These are phyloP conservation scores for Fusarium nurragi DNA, from an alignment of 2,329 filamentous ascomycete genomes.

Conservation along the genomic window DNA sequence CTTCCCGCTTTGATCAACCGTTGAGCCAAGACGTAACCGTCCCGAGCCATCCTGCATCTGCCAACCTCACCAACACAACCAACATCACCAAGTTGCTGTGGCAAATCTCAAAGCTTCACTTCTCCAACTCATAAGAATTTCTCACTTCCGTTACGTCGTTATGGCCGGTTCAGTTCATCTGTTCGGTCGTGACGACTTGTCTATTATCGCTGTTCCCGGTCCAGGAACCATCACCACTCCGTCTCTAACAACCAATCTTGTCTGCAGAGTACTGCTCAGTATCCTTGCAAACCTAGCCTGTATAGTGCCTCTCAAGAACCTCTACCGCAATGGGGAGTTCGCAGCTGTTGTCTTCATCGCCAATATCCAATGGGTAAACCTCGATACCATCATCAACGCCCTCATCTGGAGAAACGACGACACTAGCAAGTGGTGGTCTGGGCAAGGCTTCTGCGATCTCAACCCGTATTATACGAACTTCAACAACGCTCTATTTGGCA, in stretches of 20 bases:
- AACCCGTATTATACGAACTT: slow-evolving; percentile 60
- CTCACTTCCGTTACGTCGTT: not conserved
- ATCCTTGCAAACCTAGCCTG: slow-evolving; percentile 57
- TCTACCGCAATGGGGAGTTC: slow-evolving; percentile 64
- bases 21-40: slow-evolving; percentile 32
- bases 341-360: slow-evolving; percentile 61
- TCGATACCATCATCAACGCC: slow-evolving; percentile 59
- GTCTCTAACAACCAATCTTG: slow-evolving; percentile 56
- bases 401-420: slow-evolving; percentile 65
- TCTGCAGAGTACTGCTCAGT: slow-evolving; percentile 59
- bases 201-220: slow-evolving; percentile 37
- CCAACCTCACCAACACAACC: slow-evolving; percentile 14
- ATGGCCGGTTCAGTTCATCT: slow-evolving; percentile 33
- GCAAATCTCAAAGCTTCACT: not conserved
- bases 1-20: slow-evolving; percentile 27
- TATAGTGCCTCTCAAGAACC: slow-evolving; percentile 61
- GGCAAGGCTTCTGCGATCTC: slow-evolving; percentile 64
- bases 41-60: slow-evolving; percentile 6
- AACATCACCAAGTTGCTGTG: slow-evolving; percentile 16
- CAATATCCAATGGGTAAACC: slow-evolving; percentile 58
- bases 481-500: slow-evolving; percentile 57
- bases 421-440: slow-evolving; percentile 60
- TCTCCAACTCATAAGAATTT: not conserved
- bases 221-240: slow-evolving; percentile 43
- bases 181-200: slow-evolving; percentile 33